phyloP scores from a whole-genome alignment of 257 asterid species.

The Forsythia suspensa region DNA sequence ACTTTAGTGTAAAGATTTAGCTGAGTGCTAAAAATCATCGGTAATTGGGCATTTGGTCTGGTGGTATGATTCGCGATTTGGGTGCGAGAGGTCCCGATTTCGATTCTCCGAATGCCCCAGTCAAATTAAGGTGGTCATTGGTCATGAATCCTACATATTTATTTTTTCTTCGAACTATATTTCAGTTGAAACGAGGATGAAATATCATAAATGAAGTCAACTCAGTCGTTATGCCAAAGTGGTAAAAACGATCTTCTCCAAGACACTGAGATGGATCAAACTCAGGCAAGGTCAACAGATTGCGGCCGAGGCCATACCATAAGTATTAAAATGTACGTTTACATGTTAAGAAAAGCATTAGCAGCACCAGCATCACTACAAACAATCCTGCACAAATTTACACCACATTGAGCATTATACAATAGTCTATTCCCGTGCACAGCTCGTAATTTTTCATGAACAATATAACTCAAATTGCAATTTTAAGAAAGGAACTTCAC shows the following conservation, averaged over 20 bases:
- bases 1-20: background rate
- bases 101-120: slow-evolving; percentile 11
- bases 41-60: background rate
- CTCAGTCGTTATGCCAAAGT: background rate
- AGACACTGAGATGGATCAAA: background rate
- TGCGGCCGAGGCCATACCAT: background rate
- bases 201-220: background rate
- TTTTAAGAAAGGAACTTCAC: background rate
- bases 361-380: background rate
- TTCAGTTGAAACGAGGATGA: background rate
- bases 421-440: background rate
- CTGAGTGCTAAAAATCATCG: background rate
- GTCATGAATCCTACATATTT: background rate
- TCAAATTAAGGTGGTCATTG: background rate
- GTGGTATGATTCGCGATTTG: slow-evolving; percentile 77
- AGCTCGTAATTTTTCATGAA: background rate
- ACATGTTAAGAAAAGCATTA: background rate
- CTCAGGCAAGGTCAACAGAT: background rate
- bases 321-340: background rate
- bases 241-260: background rate
- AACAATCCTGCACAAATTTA: background rate
- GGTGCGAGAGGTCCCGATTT: slow-evolving; percentile 57
- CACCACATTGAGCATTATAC: background rate
- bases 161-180: background rate
- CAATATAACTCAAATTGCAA: background rate